A percentile compares a stretch with the other conserved stretches of the same genome.
Conservation (phyloP, 2,329 filamentous ascomycete species). For the Aspergillaceae sp. region DNA sequence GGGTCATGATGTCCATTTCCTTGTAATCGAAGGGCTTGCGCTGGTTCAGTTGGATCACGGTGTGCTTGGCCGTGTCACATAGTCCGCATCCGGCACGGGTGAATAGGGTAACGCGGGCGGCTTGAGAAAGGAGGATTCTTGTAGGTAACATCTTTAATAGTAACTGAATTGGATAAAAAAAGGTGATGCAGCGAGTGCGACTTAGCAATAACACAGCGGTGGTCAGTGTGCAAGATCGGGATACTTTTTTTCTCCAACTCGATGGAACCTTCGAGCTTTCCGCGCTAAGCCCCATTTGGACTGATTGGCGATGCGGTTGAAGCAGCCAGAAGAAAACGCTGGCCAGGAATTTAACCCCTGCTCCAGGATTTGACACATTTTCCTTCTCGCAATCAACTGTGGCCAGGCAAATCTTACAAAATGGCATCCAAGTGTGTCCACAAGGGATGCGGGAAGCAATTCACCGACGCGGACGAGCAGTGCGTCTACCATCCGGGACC, state of each 20-base stretch:
- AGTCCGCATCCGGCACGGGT: slow-evolving; percentile 52
- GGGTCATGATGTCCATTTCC: slow-evolving; percentile 52
- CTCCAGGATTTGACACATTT: background rate
- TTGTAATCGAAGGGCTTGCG: slow-evolving; percentile 47
- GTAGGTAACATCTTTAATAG: slow-evolving; percentile 22
- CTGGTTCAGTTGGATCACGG: slow-evolving; percentile 46
- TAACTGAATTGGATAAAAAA: background rate
- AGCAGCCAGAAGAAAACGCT: background rate
- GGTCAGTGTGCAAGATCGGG: background rate
- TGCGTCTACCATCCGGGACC: slow-evolving; percentile 91
- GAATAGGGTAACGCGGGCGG: slow-evolving; percentile 49
- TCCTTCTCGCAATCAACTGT: no score
- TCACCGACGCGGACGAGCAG: slow-evolving; percentile 69
- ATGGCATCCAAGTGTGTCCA: slow-evolving; percentile 72
- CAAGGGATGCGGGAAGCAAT: slow-evolving; percentile 87
- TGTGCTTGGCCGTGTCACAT: slow-evolving; percentile 53
- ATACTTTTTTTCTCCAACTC: slow-evolving; percentile 1
- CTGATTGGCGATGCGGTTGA: slow-evolving; percentile 5
- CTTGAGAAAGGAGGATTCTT: slow-evolving; percentile 19
- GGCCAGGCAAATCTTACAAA: slow-evolving; percentile 4
- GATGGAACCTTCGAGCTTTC: slow-evolving; percentile 36
- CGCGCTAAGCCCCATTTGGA: slow-evolving; percentile 26
- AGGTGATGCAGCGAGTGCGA: no score
- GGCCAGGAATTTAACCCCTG: no score
- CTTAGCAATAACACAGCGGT: no score